Base-by-base conservation (phyloP, 176 grass and related monocot genomes). In the Miscanthus lutarioriparius region DNA sequence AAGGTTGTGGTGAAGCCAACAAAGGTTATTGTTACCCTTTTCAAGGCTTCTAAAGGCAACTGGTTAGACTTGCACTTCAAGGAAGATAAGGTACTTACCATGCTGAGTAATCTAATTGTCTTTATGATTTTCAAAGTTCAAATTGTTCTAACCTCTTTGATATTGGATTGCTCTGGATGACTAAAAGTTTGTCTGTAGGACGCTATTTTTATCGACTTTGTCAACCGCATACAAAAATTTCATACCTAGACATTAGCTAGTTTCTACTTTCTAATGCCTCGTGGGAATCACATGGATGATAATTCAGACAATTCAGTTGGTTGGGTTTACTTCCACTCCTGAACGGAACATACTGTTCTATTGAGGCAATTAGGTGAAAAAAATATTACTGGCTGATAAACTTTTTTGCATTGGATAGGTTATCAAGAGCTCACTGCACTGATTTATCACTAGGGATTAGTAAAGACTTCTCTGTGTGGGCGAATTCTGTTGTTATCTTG, bases 1-100 rank as follows among this genome's bases (percentile, higher is more conserved):
- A 98, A 93, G 83, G 28, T 92, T 76, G 54, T 93, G 66, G 93
- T 98, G 66, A 95, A 98, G 80, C 91, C 96, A n/a, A 89, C 85
- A 44, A 98, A 75, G 70, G 86, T 93, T 72, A 48, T 89, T 79
- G 33, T 98, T 26, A 95, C 89, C 35, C 84, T 98, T 0, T 73
- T 25, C 69, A 98, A 98, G 87, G 90, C 76, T 88, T 98, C 89
- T 16, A 90, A 93, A 77, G 87, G 96, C 39, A 95, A 88, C 84
- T 98, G 96, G 96, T 58, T 89, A 48, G 91, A 98, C 79, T 83
- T 98, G 36, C 77, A 90, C 59, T 91, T 83, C 73, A 92, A 95
- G 87, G 96, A 95, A 39, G 96, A 95, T 61, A 95, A 98, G 96
- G 96, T 98, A 91, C 47, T 37, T 4, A 3, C 4, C 7, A 16